Base-by-base conservation (phyloP, 805 yeast species). In the Sungouiozyma intestinalis region DNA sequence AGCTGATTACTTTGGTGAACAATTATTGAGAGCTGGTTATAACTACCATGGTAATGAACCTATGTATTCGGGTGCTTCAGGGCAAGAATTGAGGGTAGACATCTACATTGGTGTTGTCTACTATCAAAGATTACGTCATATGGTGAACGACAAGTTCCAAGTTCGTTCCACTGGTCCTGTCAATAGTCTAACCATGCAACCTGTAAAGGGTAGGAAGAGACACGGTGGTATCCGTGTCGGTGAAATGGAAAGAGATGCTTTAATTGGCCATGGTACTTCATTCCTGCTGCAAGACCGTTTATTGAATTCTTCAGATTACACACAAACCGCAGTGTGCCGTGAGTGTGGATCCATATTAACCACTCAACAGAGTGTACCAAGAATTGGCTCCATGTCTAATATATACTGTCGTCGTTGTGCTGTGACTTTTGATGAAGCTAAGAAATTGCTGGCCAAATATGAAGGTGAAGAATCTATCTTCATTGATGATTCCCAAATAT, bases 191-290 rank as follows among this genome's bases (percentile, higher is more conserved):
- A 92, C 97, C 15, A 87, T 90, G 97, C 98, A 92, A 73, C 98
- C 98, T 34, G 98, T 92, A 43, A 92, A 92, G 70, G 98, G 98
- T 58, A 82, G 98, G 71, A 92, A 92, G 80, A 79, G 97, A 70
- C 79, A 83, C 51, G 98, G 98, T 68, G 98, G 98, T 82, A 92
- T 92, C 54, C 94, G 98, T 74, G 94, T 92, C 33, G 98, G 98
- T 64, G 98, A 92, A 66, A 92, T 92, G 98, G 98, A 92, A 69
- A 84, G 98, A 69, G 98, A 92, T 74, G 98, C 98, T 2, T 72
- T 92, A 55, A 87, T 92, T 64, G 98, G 97, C 45, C 98, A 92
- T 60, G 98, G 98, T 66, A 83, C 98, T 5, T 87, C 98, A 1
- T 92, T 76, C 77, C 68, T 92, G 55, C 70, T 92, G 52, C 97